Evolutionary conservation across 805 yeast genomes (phyloP).

Genomic region (Henningerozyma blattae): DNA sequence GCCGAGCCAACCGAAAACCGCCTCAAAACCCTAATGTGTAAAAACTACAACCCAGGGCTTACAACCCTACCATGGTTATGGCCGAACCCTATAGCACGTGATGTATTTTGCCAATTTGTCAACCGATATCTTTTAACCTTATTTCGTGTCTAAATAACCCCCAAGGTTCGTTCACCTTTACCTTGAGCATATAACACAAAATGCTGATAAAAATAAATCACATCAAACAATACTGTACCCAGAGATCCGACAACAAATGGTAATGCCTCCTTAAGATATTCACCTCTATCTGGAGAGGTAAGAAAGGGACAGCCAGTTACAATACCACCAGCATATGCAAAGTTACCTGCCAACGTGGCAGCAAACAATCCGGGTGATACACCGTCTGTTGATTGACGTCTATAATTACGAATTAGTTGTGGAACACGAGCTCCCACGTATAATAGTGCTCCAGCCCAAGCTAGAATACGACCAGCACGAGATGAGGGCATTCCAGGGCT

Average conservation of each 20-base stretch:
- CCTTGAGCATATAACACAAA: no score
- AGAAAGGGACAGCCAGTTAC: slow-evolving; percentile 48
- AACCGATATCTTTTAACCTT: no score
- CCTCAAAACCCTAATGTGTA: no score
- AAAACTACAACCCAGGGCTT: no score
- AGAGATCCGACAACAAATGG: slow-evolving; percentile 79
- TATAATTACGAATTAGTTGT: slow-evolving; percentile 65
- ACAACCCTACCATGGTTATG: no score
- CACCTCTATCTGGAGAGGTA: slow-evolving; percentile 25
- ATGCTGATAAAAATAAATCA: slow-evolving; percentile 53
- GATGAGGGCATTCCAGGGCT: slow-evolving; percentile 17
- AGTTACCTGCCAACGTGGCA: slow-evolving; percentile 69
- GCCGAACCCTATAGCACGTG: no score
- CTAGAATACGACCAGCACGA: slow-evolving; percentile 36
- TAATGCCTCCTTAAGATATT: slow-evolving; percentile 53
- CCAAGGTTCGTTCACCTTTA: no score
- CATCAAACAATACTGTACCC: slow-evolving; percentile 74
- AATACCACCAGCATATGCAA: slow-evolving; percentile 66
- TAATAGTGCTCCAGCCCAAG: slow-evolving; percentile 71
- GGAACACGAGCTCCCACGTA: slow-evolving; percentile 77
- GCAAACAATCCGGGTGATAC: slow-evolving; percentile 69
- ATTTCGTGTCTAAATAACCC: no score
- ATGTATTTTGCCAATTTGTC: no score
- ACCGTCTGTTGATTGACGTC: slow-evolving; percentile 76
- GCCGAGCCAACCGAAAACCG: no score